A percentile compares a stretch with the other conserved stretches of the same genome.
Conservation (phyloP, 352 stramenopile genomes). For the Phytophthora pistaciae region DNA sequence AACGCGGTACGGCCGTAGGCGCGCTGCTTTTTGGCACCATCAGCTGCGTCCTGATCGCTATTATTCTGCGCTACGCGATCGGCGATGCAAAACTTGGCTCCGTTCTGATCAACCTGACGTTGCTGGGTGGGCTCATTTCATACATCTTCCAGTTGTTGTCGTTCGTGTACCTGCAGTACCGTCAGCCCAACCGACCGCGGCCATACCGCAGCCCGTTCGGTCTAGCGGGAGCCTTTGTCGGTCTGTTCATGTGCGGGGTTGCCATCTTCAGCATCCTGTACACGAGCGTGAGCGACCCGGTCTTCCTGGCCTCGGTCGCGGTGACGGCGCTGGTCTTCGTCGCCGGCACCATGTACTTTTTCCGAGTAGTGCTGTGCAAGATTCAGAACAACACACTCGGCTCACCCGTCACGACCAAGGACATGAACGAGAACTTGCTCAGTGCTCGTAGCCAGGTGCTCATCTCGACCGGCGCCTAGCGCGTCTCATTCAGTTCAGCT, state of each 20-base stretch:
- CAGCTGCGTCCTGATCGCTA: constrained; percentile 44
- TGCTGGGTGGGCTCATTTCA: constrained; percentile 49
- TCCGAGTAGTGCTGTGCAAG: constrained; percentile 45
- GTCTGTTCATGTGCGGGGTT: constrained; percentile 50
- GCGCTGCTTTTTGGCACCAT: constrained; percentile 53
- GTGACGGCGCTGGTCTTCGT: constrained; percentile 52
- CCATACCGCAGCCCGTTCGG: constrained; percentile 67
- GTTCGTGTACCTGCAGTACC: constrained; percentile 58
- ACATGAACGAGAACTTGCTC: constrained; percentile 43
- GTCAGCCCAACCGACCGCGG: constrained; percentile 54
- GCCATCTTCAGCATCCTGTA: constrained; percentile 65
- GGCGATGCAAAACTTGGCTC: constrained; percentile 59
- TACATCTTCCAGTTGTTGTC: constrained; percentile 71
- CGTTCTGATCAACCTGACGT: constrained; percentile 65
- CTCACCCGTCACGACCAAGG: constrained; percentile 31
- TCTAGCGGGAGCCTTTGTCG: constrained; percentile 48
- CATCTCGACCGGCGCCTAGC: too few species aligned
- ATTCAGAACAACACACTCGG: constrained; percentile 41
- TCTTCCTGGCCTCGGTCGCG: constrained; percentile 66
- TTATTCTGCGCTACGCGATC: constrained; percentile 63
- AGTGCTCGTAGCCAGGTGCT: constrained; percentile 19
- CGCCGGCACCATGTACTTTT: constrained; percentile 53
- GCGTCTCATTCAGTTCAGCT: background rate
- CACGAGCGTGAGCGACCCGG: constrained; percentile 48
- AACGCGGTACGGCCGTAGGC: constrained; percentile 48